Conservation (phyloP, 2,329 filamentous ascomycete species). For the Hypoxylon sp. region DNA sequence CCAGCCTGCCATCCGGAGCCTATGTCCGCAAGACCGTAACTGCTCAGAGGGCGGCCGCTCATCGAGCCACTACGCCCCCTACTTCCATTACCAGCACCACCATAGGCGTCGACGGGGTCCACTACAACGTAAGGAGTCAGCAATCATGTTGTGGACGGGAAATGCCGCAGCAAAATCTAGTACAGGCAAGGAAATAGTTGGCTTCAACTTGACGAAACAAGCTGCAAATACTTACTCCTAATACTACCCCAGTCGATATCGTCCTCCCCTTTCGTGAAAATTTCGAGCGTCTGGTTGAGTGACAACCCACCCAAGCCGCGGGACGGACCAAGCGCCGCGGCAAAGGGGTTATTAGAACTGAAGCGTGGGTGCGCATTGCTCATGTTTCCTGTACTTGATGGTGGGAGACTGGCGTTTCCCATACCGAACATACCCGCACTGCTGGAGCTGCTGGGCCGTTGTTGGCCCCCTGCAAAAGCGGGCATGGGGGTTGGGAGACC, state of each 20-base stretch:
- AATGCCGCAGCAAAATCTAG: background rate
- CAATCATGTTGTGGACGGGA: background rate
- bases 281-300: constrained; percentile 67
- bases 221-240: constrained; percentile 50
- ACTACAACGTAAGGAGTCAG: constrained; percentile 47
- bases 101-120: constrained; percentile 50
- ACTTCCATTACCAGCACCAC: constrained; percentile 37
- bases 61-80: constrained; percentile 50
- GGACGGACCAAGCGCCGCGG: constrained; percentile 53
- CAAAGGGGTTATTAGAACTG: constrained; percentile 73
- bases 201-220: background rate
- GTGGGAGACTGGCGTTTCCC: constrained; percentile 47
- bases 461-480: constrained; percentile 56
- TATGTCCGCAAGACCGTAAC: constrained; percentile 69
- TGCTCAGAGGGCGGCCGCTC: constrained; percentile 63
- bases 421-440: constrained; percentile 49
- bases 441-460: constrained; percentile 55
- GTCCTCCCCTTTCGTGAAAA: constrained; percentile 72
- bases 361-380: constrained; percentile 58
- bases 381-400: constrained; percentile 41
- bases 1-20: constrained; percentile 65
- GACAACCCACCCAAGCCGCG: constrained; percentile 51
- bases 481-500: constrained; percentile 74
- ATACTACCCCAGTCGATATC: constrained; percentile 71
- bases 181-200: no score